Evolutionary conservation across 176 grass and related monocot genomes (phyloP).

Genomic region (Secale cereale): DNA sequence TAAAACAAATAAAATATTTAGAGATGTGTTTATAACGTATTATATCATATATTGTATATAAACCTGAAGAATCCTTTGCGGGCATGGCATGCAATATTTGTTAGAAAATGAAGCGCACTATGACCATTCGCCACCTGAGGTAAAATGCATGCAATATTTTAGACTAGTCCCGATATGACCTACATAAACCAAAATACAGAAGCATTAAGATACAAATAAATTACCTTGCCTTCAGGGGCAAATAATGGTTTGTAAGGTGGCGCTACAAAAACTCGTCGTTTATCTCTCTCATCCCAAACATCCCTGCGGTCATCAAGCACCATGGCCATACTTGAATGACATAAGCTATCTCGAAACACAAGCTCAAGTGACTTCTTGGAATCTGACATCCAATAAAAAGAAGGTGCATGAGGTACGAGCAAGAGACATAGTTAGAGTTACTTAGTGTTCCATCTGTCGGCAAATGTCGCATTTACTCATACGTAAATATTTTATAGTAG

Average conservation of each 20-base stretch:
- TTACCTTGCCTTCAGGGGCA: conserved; percentile 49
- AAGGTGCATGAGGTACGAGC: neutral
- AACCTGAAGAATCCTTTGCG: neutral
- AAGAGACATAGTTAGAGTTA: neutral
- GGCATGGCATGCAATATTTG: neutral
- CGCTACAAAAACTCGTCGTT: conserved; percentile 54
- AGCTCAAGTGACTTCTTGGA: conserved; percentile 54
- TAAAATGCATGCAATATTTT: neutral
- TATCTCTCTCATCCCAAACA: conserved; percentile 70
- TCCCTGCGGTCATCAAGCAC: conserved; percentile 61
- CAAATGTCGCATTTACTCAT: neutral
- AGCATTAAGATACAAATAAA: neutral
- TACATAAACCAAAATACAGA: neutral
- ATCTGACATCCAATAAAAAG: neutral
- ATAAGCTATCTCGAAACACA: conserved; percentile 57
- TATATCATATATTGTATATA: neutral
- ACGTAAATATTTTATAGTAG: neutral
- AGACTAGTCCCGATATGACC: neutral
- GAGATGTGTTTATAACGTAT: too few species aligned
- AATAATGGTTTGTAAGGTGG: conserved; percentile 51
- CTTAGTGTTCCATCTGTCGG: neutral
- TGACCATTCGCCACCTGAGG: neutral
- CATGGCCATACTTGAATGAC: conserved; percentile 74
- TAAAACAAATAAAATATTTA: neutral
- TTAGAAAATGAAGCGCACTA: neutral